Evolutionary conservation across 2,329 filamentous ascomycete species (phyloP), one percentile per base, ranked within the genome.

Genomic region (Fonsecaea multimorphosa): DNA sequence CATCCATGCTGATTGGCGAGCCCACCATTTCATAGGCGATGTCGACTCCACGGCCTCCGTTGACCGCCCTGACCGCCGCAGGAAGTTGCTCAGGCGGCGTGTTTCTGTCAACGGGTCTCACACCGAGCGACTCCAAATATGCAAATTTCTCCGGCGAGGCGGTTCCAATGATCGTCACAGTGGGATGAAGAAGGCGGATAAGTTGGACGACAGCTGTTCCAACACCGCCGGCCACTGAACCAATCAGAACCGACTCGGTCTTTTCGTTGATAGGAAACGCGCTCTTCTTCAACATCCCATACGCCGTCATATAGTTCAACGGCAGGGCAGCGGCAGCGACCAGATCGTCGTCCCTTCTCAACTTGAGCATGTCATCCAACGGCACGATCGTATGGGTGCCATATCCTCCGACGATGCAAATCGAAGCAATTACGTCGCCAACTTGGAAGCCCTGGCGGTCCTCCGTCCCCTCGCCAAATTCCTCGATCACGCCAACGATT

Each of bases 71-170:
- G n/a, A 51, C 44, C 16, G 44, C 44, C 5, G 1, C 44, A 6
- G 44, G 44, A 27, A 51, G 44, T 27, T 51, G n/a, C 12, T 19
- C 44, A 11, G 44, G 44, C 7, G 44, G 44, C 4, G 12, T 51
- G 44, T 51, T 19, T 51, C 44, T 51, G 12, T 51, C 44, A 27
- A 51, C 8, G 12, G 44, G 44, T 9, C 6, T 9, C 44, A 51
- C 44, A 2, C 44, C 44, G 6, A 51, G 24, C n/a, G 44, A 51
- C 24, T 27, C 24, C n/a, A 51, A 6, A 19, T 7, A 51, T 5
- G n/a, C 44, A 14, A 51, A 51, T 51, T 51, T 51, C 44, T 19
- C 44, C 44, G 44, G 44, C 44, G 44, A 51, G 24, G n/a, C n/a
- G 2, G 44, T 51, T 27, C 44, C 44, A 19, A 51, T 22, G 44